Conservation (phyloP, 2,329 filamentous ascomycete genomes). For the Pseudogymnoascus sp. region DNA sequence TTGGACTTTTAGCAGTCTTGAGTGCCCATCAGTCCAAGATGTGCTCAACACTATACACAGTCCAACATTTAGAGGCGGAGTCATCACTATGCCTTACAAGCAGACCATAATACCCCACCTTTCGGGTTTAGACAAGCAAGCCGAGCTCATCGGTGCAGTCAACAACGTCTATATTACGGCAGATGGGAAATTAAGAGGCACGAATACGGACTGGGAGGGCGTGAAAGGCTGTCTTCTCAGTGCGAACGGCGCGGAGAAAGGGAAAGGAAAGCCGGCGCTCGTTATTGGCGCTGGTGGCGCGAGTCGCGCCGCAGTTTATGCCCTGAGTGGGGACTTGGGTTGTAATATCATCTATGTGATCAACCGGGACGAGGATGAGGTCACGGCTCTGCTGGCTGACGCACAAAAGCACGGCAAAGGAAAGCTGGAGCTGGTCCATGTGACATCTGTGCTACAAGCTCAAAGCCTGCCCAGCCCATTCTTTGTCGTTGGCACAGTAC, state of each 20-base stretch:
- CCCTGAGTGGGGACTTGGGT: constrained; percentile 58
- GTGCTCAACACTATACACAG: constrained; percentile 42
- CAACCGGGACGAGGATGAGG: constrained; percentile 60
- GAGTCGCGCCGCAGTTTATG: constrained; percentile 65
- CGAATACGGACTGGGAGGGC: constrained; percentile 73
- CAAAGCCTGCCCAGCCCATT: constrained; percentile 48
- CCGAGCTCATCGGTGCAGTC: constrained; percentile 62
- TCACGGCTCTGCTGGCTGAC: constrained; percentile 60
- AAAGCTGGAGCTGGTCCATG: constrained; percentile 30
- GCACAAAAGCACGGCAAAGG: constrained; percentile 39
- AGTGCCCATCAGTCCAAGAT: constrained; percentile 30
- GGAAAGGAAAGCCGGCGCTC: constrained; percentile 47
- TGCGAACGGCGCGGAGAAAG: constrained; percentile 36
- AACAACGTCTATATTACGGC: constrained; percentile 62
- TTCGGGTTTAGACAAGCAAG: constrained; percentile 64
- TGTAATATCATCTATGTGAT: constrained; percentile 63
- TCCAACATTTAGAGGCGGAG: constrained; percentile 55
- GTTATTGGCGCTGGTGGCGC: constrained; percentile 53
- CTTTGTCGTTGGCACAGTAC: constrained; percentile 65
- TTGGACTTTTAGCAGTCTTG: constrained; percentile 31
- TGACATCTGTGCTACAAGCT: constrained; percentile 33
- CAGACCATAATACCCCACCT: constrained; percentile 63
- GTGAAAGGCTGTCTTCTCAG: constrained; percentile 53
- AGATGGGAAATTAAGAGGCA: constrained; percentile 52
- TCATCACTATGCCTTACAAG: constrained; percentile 79